Conservation (phyloP, 1,284 basidiomycete genomes). For the Pulveroboletus sp. region DNA sequence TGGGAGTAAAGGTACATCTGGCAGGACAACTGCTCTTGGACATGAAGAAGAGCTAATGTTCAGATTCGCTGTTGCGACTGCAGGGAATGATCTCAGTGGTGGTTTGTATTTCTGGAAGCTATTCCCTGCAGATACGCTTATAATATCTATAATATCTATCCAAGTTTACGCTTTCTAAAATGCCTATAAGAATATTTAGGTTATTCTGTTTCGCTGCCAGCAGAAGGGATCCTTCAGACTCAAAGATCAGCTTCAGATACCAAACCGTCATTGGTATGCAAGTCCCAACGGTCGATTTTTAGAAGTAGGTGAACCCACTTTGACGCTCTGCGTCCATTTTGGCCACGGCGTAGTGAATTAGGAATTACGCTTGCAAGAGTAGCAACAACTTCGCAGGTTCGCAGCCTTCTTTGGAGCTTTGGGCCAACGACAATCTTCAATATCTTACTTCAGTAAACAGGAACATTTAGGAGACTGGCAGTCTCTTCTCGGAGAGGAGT, state of each 20-base stretch:
- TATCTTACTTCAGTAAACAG: no score
- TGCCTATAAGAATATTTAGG: slow-evolving; percentile 62
- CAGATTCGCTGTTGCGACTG: slow-evolving; percentile 40
- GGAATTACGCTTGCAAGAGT: slow-evolving; percentile 78
- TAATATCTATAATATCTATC: slow-evolving; percentile 1
- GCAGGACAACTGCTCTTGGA: slow-evolving; percentile 27
- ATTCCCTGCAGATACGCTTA: slow-evolving; percentile 39
- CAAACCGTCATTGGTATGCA: slow-evolving; percentile 77
- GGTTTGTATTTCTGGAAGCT: slow-evolving; percentile 47
- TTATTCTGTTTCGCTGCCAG: slow-evolving; percentile 49
- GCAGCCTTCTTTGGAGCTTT: no score
- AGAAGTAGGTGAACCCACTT: slow-evolving; percentile 49
- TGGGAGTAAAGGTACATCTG: slow-evolving; percentile 37
- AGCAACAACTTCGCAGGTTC: slow-evolving; percentile 68
- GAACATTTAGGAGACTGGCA: no score
- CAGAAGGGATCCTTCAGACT: slow-evolving; percentile 60
- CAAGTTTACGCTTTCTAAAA: slow-evolving; percentile 26
- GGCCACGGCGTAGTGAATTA: slow-evolving; percentile 32
- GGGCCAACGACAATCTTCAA: no score
- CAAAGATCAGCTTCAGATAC: slow-evolving; percentile 54
- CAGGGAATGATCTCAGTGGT: slow-evolving; percentile 46
- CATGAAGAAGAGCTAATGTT: slow-evolving; percentile 44
- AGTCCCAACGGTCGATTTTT: slow-evolving; percentile 65
- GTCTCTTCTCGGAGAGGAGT: no score
- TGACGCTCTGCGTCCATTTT: slow-evolving; percentile 4